phyloP scores from a whole-genome alignment of 495 filamentous ascomycete genomes.

The Penicillium samsonianum region DNA sequence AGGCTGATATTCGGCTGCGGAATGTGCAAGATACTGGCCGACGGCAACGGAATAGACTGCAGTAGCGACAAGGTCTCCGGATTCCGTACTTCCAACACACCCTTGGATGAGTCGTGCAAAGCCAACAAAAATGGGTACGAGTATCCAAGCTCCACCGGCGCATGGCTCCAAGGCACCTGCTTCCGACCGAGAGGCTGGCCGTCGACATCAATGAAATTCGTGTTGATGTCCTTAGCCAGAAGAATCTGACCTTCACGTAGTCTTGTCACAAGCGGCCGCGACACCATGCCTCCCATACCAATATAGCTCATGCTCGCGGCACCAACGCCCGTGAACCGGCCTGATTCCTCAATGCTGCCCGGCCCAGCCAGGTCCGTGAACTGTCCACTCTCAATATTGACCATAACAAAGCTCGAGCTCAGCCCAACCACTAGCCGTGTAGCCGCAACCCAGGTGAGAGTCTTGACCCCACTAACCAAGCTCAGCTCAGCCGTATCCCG shows the following conservation, averaged over 20 bases:
- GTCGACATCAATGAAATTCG: constrained; percentile 81
- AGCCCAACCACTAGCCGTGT: constrained; percentile 84
- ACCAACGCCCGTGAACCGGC: constrained; percentile 65
- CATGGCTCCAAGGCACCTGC: constrained; percentile 87
- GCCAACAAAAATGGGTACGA: constrained; percentile 94
- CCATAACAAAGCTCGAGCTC: constrained; percentile 82
- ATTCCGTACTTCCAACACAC: constrained; percentile 86
- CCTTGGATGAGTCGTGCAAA: constrained; percentile 79
- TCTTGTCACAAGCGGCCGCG: constrained; percentile 82
- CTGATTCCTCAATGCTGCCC: constrained; percentile 67
- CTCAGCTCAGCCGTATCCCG: constrained; percentile 72
- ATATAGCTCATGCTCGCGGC: constrained; percentile 90
- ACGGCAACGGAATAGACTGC: constrained; percentile 79
- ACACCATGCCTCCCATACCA: constrained; percentile 85
- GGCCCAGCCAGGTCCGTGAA: constrained; percentile 78
- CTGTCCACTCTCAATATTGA: constrained; percentile 73
- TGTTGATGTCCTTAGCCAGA: constrained; percentile 94
- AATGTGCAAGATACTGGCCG: constrained; percentile 83
- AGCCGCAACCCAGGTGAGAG: constrained; percentile 85
- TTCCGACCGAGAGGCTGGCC: constrained; percentile 80
- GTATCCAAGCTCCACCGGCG: constrained; percentile 88
- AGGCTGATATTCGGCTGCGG: constrained; percentile 90
- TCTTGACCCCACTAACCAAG: constrained; percentile 76
- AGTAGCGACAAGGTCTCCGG: constrained; percentile 85
- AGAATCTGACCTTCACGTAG: constrained; percentile 81